Evolutionary conservation across 129 eudicot species (phyloP).

Genomic region (Tanacetum coccineum): DNA sequence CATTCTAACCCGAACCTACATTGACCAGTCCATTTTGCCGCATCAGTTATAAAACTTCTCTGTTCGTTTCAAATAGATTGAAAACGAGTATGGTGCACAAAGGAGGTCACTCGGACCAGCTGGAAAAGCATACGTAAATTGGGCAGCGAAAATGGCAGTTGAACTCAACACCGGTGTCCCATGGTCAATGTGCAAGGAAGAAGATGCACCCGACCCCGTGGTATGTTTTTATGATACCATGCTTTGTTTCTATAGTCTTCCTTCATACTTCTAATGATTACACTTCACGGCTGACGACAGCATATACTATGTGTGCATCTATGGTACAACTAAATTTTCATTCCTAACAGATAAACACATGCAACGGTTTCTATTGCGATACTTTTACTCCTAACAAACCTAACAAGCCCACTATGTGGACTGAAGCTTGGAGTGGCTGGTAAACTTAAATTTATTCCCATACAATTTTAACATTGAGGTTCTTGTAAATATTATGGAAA

Average conservation of each 20-base stretch:
- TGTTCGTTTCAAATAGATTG: constrained; percentile 48
- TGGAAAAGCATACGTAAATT: constrained; percentile 61
- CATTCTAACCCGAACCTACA: not conserved
- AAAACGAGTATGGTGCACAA: constrained; percentile 82
- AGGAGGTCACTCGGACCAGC: constrained; percentile 54
- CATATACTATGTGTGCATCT: not conserved
- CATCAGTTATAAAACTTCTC: not conserved
- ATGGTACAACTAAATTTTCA: not conserved
- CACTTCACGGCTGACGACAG: no score
- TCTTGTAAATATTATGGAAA: not conserved
- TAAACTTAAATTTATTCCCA: constrained; percentile 15
- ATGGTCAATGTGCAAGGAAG: constrained; percentile 96
- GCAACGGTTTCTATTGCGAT: constrained; percentile 93
- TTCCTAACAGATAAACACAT: constrained; percentile 71
- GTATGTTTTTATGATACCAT: constrained; percentile 30
- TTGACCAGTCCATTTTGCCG: not conserved
- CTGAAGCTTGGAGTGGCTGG: constrained; percentile 99
- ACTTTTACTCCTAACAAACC: constrained; percentile 76
- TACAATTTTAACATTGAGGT: not conserved
- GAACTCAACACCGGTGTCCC: constrained; percentile 83
- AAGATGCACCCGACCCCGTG: constrained; percentile 89
- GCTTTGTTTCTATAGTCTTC: not conserved
- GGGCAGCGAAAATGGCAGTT: constrained; percentile 98
- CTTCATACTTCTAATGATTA: no score
- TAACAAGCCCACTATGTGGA: constrained; percentile 88